Evolutionary conservation across 176 grass and related monocot species (phyloP).

Genomic region (Aegilops longissima): DNA sequence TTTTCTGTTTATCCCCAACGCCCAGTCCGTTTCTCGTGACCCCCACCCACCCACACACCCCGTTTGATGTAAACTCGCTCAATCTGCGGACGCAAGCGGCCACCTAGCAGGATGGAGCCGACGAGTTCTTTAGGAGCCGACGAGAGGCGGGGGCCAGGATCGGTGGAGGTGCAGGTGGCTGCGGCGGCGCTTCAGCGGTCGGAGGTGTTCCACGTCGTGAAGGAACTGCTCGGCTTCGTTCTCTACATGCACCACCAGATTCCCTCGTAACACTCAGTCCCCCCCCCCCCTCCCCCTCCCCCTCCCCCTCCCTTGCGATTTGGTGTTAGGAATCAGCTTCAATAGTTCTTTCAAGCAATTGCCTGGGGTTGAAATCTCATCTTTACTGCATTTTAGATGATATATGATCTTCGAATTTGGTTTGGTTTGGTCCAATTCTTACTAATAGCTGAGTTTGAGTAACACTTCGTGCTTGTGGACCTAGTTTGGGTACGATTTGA

Average conservation of each 20-base stretch:
- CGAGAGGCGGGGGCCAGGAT: constrained; percentile 7
- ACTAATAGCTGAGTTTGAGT: not conserved
- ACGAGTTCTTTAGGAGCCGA: constrained; percentile 10
- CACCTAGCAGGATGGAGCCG: constrained; percentile 36
- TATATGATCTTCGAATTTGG: not conserved
- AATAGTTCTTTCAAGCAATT: not conserved
- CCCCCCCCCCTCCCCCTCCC: not conserved
- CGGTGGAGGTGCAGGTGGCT: constrained; percentile 53
- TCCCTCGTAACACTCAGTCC: constrained; percentile 56
- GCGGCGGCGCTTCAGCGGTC: constrained; percentile 51
- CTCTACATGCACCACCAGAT: constrained; percentile 97
- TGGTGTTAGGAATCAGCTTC: not conserved
- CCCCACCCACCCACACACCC: too few relatives aligned
- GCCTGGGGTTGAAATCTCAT: not conserved
- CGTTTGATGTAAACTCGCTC: not conserved
- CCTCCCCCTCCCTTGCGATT: not conserved
- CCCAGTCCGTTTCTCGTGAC: too few relatives aligned
- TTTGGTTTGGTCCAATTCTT: not conserved
- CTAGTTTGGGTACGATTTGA: not conserved
- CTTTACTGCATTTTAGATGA: not conserved
- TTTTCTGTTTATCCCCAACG: too few relatives aligned
- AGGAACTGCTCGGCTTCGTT: constrained; percentile 87
- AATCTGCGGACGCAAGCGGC: not conserved
- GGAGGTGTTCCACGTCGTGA: constrained; percentile 86
- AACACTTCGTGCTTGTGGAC: constrained; percentile 2